Evolutionary conservation across 1,284 basidiomycete species (phyloP).

Genomic region (Neotropicomus parvogracilis): DNA sequence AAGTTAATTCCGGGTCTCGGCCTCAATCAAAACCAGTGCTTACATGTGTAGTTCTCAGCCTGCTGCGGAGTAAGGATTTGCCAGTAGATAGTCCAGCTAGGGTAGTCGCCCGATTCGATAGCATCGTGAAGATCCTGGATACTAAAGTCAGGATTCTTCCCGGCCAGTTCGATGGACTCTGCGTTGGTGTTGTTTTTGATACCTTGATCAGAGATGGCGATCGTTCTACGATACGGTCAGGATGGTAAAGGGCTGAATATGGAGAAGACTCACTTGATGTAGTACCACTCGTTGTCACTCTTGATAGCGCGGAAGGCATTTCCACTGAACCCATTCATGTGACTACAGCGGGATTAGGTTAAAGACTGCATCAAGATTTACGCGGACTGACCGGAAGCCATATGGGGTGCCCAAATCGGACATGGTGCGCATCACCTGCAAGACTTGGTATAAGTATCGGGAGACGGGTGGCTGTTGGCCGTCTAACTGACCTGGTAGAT

Average conservation of each 20-base stretch:
- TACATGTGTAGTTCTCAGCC: slow-evolving; percentile 3
- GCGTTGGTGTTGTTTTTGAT: slow-evolving; percentile 30
- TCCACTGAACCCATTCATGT: neutral
- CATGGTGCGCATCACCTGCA: slow-evolving; percentile 38
- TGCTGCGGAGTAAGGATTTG: neutral
- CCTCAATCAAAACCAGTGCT: neutral
- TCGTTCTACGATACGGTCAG: slow-evolving; percentile 6
- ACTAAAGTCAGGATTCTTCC: slow-evolving; percentile 38
- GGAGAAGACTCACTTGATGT: neutral
- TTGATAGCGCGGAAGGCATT: neutral
- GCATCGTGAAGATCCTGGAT: slow-evolving; percentile 37
- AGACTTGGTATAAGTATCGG: slow-evolving; percentile 1
- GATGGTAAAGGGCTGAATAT: too few relatives aligned
- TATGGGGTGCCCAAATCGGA: slow-evolving; percentile 27
- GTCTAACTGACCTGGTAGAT: slow-evolving; percentile 37
- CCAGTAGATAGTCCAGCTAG: slow-evolving; percentile 31
- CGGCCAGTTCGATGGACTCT: slow-evolving; percentile 34
- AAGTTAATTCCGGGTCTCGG: neutral
- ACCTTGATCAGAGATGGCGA: slow-evolving; percentile 19
- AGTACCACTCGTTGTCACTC: slow-evolving; percentile 1
- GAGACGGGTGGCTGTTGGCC: neutral
- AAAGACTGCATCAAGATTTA: neutral
- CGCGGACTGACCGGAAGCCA: slow-evolving; percentile 15
- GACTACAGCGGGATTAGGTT: neutral
- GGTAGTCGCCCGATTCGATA: slow-evolving; percentile 36